A percentile compares a stretch with the other conserved stretches of the same genome.
Conservation (phyloP, 108 stramenopile species). For the Nitzschia putrida region DNA sequence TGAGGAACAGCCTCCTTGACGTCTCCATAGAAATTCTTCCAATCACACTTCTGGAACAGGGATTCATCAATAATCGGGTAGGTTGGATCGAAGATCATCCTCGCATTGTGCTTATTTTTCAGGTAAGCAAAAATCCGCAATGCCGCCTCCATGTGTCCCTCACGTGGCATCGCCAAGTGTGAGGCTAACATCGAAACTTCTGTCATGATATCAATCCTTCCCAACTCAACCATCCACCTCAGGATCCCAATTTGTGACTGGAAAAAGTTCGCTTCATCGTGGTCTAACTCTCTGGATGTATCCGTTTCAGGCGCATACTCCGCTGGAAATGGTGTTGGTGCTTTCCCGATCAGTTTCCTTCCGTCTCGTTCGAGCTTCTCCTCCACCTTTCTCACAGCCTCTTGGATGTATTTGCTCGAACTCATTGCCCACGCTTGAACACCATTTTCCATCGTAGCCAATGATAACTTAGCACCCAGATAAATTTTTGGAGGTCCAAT, state of each 20-base stretch:
- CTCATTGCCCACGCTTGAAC: constrained; percentile 44
- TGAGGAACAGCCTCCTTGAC: constrained; percentile 32
- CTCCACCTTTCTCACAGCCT: too few relatives aligned
- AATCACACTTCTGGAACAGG: constrained; percentile 32
- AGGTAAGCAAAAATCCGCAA: constrained; percentile 43
- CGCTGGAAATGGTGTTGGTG: constrained; percentile 27
- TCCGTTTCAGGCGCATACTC: constrained; percentile 20
- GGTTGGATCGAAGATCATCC: constrained; percentile 55
- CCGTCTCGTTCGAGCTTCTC: constrained; percentile 21
- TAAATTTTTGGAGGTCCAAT: constrained; percentile 47
- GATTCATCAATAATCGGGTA: constrained; percentile 26
- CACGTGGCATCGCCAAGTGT: too few relatives aligned
- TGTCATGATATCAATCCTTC: constrained; percentile 43
- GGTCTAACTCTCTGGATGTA: constrained; percentile 4
- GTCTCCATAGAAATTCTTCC: constrained; percentile 32
- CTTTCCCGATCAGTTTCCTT: constrained; percentile 17
- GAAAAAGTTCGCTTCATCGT: constrained; percentile 27
- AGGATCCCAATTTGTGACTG: constrained; percentile 40
- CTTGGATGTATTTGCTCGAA: too few relatives aligned
- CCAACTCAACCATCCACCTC: constrained; percentile 54
- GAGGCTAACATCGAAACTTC: constrained; percentile 53
- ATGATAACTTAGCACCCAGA: constrained; percentile 40
- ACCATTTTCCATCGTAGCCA: constrained; percentile 40
- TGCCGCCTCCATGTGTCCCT: constrained; percentile 48
- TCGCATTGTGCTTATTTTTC: constrained; percentile 28